Evolutionary conservation across 306 rosid species (phyloP), one percentile per base, ranked within the genome.

Genomic region (Nissolia schottii): DNA sequence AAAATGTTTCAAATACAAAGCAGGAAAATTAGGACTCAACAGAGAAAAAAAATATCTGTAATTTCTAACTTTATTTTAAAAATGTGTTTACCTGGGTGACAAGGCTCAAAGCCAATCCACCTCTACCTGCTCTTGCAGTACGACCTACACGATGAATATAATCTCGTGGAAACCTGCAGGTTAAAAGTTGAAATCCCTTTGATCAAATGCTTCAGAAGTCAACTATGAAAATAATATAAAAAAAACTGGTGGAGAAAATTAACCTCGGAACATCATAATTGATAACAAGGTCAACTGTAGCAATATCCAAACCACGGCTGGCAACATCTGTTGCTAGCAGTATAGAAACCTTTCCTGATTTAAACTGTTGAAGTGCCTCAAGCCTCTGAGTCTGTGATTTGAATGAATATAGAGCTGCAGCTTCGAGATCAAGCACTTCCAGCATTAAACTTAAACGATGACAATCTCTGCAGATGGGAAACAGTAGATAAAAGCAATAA

Each of bases 281-380:
- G 84, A 93, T 82, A 41, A 93, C 96, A 67, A 93, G 89, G 70
- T 93, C 98, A 73, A 93, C 94, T 3, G 96, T 89, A 20, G 94
- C 94, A 79, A 93, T 91, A 76, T 93, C 97, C 85, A 93, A 83
- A 74, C 98, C 98, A 8, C 96, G 96, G 64, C 93, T 82, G 58
- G 94, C 97, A 79, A 93, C 96, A 89, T 93, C 97, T 41, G 96
- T 93, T 32, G 98, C 98, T 24, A 93, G 83, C 81, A 93, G 77
- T 67, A 87, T 66, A 78, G 98, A 77, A 80, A 80, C 91, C 78
- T 77, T 85, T 71, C 96, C 94, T 9, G 96, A 89, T 86, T 93
- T 91, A 85, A 93, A 91, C 38, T 77, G 82, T 60, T 90, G 87
- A 15, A 93, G 83, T 29, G 97, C 93, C 32, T 89, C 77, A 67